Evolutionary conservation across 2,329 filamentous ascomycete species (phyloP), one percentile per base, ranked within the genome.

Genomic region (Apiospora sp.): DNA sequence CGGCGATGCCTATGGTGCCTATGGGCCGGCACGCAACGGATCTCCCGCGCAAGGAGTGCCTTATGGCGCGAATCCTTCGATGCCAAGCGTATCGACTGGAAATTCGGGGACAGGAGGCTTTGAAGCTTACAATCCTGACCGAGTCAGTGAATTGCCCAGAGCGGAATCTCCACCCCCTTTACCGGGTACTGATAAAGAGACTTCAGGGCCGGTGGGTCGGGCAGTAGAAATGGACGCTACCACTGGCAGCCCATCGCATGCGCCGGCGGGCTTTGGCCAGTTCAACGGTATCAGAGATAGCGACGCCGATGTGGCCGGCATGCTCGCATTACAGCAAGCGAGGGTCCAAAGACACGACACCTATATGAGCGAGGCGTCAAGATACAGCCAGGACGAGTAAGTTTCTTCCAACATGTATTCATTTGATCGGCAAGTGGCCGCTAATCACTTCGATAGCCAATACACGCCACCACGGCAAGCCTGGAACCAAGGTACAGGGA

Each of bases 151-250:
- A 68, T 81, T 92, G 30, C 88, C 90, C 2, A 86, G 90, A 74
- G 91, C 90, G 13, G 90, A 91, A 76, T 91, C 90, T 1, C 90
- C 90, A 12, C 91, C 92, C 22, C 91, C 91, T 7, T 80, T 92
- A 27, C 86, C 88, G 3, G 85, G 84, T 51, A 79, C 83, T 67
- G 82, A 84, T 58, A 79, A 84, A 72, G 76, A 81, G 22, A 72
- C 67, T 51, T 71, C 76, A 67, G 75, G 78, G n/a, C 76, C 81
- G 46, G 81, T 91, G 16, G 91, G 91, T 13, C 92, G 92, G 78
- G 91, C 92, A 3, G 89, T 95, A 71, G 94, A 96, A 81, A 95
- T 97, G 93, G 92, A 95, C 80, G 91, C 92, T 46, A 86, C 87
- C n/a, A 86, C 86, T n/a, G 87, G 87, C 51, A 87, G 86, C 71